Base-by-base conservation (phyloP, 306 rosid genomes). In the Acacia melanoxylon region DNA sequence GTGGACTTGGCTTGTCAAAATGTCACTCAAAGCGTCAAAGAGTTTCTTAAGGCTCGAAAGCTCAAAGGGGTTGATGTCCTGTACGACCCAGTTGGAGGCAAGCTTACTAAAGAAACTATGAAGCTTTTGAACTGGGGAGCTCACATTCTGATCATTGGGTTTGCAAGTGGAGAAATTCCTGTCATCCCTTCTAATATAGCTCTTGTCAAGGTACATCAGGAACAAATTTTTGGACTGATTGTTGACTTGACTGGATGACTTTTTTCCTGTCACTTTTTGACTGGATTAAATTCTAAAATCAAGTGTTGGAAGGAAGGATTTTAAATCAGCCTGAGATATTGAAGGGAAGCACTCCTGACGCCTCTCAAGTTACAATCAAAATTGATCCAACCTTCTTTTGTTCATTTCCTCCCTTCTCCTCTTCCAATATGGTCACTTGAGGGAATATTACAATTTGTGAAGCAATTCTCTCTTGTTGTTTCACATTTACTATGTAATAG, bases 21-120 rank as follows among this genome's bases (percentile, higher is more conserved):
- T 79, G 82, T 95, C 70, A 95, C 86, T 40, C 88, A 84, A 72
- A 93, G 90, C 84, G 92, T 92, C 82, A 92, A 86, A 84, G 90
- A 76, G 77, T 93, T 95, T 82, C 91, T 95, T 68, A 87, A 83
- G 85, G 54, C 86, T 54, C 90, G 87, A 87, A 93, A 80, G 77
- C 99, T 91, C 63, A 89, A 91, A 89, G 99, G 98, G 83, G 82
- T 95, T 46, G 98, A 95, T 80, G 98, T 95, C 77, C 81, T 95
- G 84, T 95, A 93, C 84, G 99, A 95, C 74, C 98, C 99, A 0
- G 99, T 95, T 20, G 99, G 98, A 78, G 99, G 99, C 78, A 91
- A 93, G 89, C 87, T 90, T 75, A 82, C 90, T 0, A 92, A 90
- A 91, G 99, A 93, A 76, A 67, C 87, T 11, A 56, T 93, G 92